Evolutionary conservation across 352 stramenopile species (phyloP).

Genomic region (Phytophthora agathidicida): DNA sequence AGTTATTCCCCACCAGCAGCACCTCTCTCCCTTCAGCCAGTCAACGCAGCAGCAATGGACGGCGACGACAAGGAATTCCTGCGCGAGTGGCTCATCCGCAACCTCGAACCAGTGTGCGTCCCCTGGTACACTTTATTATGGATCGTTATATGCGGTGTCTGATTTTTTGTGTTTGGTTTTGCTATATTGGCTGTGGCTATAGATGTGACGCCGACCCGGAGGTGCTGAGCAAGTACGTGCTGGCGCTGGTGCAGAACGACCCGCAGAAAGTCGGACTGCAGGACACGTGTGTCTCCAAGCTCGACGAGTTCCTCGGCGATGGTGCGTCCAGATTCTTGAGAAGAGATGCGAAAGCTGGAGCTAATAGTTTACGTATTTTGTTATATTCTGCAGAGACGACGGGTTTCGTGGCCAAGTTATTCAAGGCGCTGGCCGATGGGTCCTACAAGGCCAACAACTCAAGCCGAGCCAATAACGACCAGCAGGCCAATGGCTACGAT

Average conservation of each 20-base stretch:
- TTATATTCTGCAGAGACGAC: conserved; percentile 54
- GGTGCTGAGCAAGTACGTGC: conserved; percentile 88
- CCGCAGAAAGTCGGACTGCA: conserved; percentile 71
- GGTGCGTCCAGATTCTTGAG: conserved; percentile 39
- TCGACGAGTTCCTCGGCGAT: conserved; percentile 88
- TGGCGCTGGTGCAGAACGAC: conserved; percentile 86
- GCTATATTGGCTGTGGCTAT: not conserved
- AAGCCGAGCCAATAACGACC: conserved; percentile 16
- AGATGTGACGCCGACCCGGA: conserved; percentile 88
- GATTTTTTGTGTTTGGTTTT: too few species aligned
- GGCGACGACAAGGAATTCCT: conserved; percentile 79
- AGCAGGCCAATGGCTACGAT: conserved; percentile 23
- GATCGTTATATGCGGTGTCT: too few species aligned
- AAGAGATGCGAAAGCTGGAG: not conserved
- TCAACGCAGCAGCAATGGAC: conserved; percentile 54
- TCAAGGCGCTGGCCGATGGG: conserved; percentile 64
- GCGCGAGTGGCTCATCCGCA: conserved; percentile 87
- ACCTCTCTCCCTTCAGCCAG: conserved; percentile 1
- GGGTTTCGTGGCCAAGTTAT: conserved; percentile 76
- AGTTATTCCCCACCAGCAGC: conserved; percentile 23
- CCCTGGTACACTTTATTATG: too few species aligned
- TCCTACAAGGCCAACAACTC: conserved; percentile 53
- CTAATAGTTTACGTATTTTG: conserved; percentile 2
- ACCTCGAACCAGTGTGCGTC: conserved; percentile 83
- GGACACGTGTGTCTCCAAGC: conserved; percentile 75